Evolutionary conservation across 257 asterid species (phyloP), one percentile per base, ranked within the genome.

Genomic region (Solanum chaucha): DNA sequence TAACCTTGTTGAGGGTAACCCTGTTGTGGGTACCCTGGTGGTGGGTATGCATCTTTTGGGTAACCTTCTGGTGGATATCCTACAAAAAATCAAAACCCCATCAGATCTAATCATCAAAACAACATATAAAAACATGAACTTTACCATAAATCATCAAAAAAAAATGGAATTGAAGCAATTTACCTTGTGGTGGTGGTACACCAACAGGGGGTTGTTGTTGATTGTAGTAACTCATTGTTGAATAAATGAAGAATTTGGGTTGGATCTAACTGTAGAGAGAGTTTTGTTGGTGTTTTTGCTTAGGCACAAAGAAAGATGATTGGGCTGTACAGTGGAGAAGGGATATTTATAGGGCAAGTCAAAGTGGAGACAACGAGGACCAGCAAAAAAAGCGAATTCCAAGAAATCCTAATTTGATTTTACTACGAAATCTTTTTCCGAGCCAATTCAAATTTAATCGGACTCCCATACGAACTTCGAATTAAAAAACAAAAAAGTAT

Each of bases 1-100:
- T 89, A 87, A 4, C 89, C 89, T 48, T 75, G 92, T 10, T 88
- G 88, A 20, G 90, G 95, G 85, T 93, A 92, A 0, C 94, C 95
- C 84, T 92, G 95, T 64, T 92, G 95, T 14, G 98, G 96, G 87
- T 94, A 94, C 0, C 96, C 96, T 10, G 86, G 88, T 51, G 96
- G 96, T 28, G 98, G 98, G 74, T 94, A 94, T 28, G 98, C 95
- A 36, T 94, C 96, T 92, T 94, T 94, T 2, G 94, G 93, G 64
- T 94, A 91, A 1, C 96, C 97, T 84, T 94, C 96, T 83, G 94
- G 94, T 73, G 98, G 98, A 86, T 94, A 93, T 24, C 96, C 98
- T 94, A 26, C 85, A 55, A 74, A 26, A 71, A 32, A 20, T 41
- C 8, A 20, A 35, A 74, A 30, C 9, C 26, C 84, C 20, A 5